Base-by-base conservation (phyloP, 2,329 filamentous ascomycete genomes). In the Penicillium sp. region DNA sequence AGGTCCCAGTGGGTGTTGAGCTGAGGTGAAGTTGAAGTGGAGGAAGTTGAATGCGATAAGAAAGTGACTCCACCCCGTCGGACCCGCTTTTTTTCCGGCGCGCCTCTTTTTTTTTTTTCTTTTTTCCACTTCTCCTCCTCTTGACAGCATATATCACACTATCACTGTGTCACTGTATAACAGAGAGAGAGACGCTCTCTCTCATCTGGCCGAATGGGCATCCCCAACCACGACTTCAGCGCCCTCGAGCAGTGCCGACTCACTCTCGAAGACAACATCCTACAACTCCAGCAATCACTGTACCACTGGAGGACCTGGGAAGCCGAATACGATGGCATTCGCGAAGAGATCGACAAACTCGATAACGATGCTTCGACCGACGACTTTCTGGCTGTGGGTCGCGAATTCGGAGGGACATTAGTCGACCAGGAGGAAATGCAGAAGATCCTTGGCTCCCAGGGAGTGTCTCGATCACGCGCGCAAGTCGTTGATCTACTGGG, bases 301-400 rank as follows among this genome's bases (percentile, higher is more conserved):
- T 86, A 87, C 58, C 88, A 96, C 76, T 99, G 93, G 93, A 89
- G 90, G 60, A 87, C 87, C 51, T 95, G 90, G 84, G 92, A 96
- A 71, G 86, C 89, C 44, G 93, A 97, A 71, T 97, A 97, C 73
- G 91, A 96, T 69, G 85, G 87, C 21, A 81, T 97, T 58, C 92
- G 90, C 70, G 91, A 95, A 70, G 91, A 95, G 66, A 83, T 97
- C 26, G 75, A 85, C 48, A 79, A 77, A 3, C 70, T 87, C 23
- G 71, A 80, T 31, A 71, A 78, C 37, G 75, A 78, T 47, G 73
- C 82, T 51, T 74, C 76, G 26, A 75, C 77, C 5, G 74, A 83
- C 16, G 81, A 86, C 24, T 81, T 92, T 24, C 76, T 82, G 7
- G 75, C 75, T 26, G 63, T 66, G 11, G 72, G 72, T 10, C 64